These are phyloP conservation scores for Sugiyamaella novakii DNA, from an alignment of 1,139 yeast genomes.

Conservation along the genomic window DNA sequence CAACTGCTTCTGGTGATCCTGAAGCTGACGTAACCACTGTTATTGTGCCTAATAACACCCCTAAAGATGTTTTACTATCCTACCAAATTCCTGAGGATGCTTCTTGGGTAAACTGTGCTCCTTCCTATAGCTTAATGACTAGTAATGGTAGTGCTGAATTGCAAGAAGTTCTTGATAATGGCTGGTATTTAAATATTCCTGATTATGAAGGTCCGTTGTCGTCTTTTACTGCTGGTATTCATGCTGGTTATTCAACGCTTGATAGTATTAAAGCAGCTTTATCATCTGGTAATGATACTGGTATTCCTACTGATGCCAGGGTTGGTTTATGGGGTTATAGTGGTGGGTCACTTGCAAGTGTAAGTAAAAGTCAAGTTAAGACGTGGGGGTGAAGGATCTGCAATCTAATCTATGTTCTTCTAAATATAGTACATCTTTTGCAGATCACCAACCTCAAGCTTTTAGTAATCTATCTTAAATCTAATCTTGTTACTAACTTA, in stretches of 20 bases:
- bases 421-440: too few species aligned
- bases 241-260: conserved; percentile 30
- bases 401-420: too few species aligned
- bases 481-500: neutral
- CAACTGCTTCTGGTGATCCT: conserved; percentile 34
- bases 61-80: conserved; percentile 28
- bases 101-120: conserved; percentile 35
- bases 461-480: too few species aligned
- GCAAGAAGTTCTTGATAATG: conserved; percentile 27
- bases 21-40: conserved; percentile 37
- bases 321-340: conserved; percentile 38
- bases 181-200: conserved; percentile 30
- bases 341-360: conserved; percentile 36
- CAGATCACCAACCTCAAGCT: too few species aligned
- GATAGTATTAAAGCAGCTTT: conserved; percentile 33
- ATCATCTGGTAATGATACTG: conserved; percentile 25
- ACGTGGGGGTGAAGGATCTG: neutral
- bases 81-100: conserved; percentile 39
- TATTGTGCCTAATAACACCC: conserved; percentile 31
- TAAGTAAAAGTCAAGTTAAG: neutral
- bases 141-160: conserved; percentile 22
- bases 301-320: conserved; percentile 25
- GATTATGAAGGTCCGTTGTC: conserved; percentile 31
- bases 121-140: conserved; percentile 31
- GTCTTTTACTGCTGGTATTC: conserved; percentile 32